Conservation (phyloP, 345 rosid genomes). For the Pugionium dolabratum region DNA sequence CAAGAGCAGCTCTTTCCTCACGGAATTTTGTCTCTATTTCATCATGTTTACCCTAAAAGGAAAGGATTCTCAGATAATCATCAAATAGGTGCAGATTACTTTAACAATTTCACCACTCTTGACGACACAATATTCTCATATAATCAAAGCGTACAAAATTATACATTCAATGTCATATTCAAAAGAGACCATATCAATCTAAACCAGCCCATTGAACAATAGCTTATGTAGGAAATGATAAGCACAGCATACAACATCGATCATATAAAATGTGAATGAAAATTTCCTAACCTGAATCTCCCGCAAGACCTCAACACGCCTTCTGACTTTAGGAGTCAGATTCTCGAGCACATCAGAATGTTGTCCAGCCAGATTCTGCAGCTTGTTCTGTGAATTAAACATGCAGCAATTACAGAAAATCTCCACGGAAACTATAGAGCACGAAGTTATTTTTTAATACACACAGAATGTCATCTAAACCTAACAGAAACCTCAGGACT, state of each 20-base stretch:
- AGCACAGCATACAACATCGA: not conserved
- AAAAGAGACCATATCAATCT: not conserved
- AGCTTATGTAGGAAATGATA: not conserved
- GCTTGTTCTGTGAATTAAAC: constrained; percentile 58
- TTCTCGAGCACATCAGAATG: constrained; percentile 74
- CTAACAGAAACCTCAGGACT: constrained; percentile 15
- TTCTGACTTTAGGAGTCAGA: constrained; percentile 68
- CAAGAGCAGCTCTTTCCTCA: constrained; percentile 87
- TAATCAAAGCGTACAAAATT: not conserved
- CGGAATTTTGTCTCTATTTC: constrained; percentile 76
- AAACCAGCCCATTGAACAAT: not conserved
- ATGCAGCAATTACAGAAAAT: constrained; percentile 2
- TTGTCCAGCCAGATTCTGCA: constrained; percentile 76
- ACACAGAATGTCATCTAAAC: not conserved
- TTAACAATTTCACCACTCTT: not conserved
- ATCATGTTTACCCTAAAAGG: constrained; percentile 71
- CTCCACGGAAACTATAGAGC: not conserved
- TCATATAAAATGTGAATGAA: not conserved
- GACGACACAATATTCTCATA: not conserved
- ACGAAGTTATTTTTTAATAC: not conserved
- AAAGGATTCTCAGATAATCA: constrained; percentile 4
- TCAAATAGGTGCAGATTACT: constrained; percentile 3
- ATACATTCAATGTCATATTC: not conserved
- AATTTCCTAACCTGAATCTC: constrained; percentile 66
- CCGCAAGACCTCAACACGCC: constrained; percentile 85